Percentiles rank a stretch among this genome's conserved stretches.
phyloP scores from a whole-genome alignment of 2,329 filamentous ascomycete species.

The Penicillium verrucosum region DNA sequence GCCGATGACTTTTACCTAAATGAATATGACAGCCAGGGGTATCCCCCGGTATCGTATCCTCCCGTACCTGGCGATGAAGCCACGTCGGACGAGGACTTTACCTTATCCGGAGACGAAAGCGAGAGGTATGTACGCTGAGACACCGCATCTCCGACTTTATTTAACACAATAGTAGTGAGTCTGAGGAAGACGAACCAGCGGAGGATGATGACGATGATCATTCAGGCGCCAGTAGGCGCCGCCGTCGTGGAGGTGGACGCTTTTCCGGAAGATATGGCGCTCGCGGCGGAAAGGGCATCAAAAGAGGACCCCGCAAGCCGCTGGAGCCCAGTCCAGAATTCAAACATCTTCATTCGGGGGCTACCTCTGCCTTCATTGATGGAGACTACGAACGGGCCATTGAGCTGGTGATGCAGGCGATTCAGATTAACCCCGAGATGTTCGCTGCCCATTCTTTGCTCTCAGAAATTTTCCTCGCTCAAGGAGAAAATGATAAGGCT shows the following conservation, averaged over 20 bases:
- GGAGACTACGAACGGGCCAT: conserved; percentile 46
- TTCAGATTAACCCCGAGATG: conserved; percentile 60
- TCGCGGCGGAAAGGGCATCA: conserved; percentile 45
- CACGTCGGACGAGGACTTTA: conserved; percentile 27
- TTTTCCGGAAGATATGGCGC: conserved; percentile 39
- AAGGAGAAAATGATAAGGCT: conserved; percentile 56
- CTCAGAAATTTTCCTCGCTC: conserved; percentile 56
- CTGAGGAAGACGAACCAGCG: conserved; percentile 21
- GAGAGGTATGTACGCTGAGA: conserved; percentile 25
- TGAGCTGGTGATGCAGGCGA: conserved; percentile 46
- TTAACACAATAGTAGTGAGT: conserved; percentile 23
- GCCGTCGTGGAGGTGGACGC: conserved; percentile 31
- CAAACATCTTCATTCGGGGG: conserved; percentile 46
- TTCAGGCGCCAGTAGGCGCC: conserved; percentile 26
- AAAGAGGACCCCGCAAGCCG: conserved; percentile 45
- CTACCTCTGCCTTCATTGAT: conserved; percentile 49
- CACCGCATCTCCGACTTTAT: neutral
- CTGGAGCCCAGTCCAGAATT: conserved; percentile 49
- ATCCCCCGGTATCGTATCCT: conserved; percentile 1
- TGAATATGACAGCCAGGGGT: conserved; percentile 10
- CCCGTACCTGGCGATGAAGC: conserved; percentile 11
- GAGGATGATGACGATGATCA: conserved; percentile 27
- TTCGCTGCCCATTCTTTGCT: conserved; percentile 60
- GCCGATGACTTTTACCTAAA: conserved; percentile 16
- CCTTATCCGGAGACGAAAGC: conserved; percentile 24